phyloP scores from a whole-genome alignment of 768 basidiomycete genomes.

The Cyclocybe cylindracea region DNA sequence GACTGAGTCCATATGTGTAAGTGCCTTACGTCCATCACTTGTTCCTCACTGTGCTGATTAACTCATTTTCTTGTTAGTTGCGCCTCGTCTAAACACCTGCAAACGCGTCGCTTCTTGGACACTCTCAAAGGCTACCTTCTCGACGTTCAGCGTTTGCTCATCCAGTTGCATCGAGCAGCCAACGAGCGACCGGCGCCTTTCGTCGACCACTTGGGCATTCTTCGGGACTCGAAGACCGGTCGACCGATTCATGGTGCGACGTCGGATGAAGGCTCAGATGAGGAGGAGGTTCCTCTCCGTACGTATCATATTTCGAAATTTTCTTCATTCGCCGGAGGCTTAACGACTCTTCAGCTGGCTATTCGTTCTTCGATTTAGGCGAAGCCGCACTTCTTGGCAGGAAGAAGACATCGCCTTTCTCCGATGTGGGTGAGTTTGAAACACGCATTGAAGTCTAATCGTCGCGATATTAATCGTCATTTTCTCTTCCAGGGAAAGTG shows the following conservation, averaged over 20 bases:
- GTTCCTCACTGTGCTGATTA: background rate
- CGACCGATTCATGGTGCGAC: conserved; percentile 57
- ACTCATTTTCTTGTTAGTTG: conserved; percentile 47
- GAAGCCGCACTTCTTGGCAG: conserved; percentile 71
- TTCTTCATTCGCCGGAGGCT: conserved; percentile 1
- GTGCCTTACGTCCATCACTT: conserved; percentile 20
- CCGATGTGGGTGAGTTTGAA: conserved; percentile 58
- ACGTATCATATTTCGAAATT: conserved; percentile 29
- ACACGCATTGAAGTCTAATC: background rate
- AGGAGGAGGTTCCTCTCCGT: conserved; percentile 62
- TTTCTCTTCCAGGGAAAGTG: conserved; percentile 33
- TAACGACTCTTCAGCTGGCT: conserved; percentile 50
- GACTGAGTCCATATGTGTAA: conserved; percentile 43
- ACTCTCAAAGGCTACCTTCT: conserved; percentile 80
- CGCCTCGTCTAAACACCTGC: conserved; percentile 93
- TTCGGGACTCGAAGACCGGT: conserved; percentile 79
- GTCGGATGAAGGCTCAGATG: conserved; percentile 41
- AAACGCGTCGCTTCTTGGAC: conserved; percentile 87
- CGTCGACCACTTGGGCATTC: conserved; percentile 72
- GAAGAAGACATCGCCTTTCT: conserved; percentile 58
- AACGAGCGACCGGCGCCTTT: conserved; percentile 85
- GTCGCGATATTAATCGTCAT: background rate
- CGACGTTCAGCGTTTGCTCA: conserved; percentile 80
- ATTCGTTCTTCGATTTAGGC: conserved; percentile 84
- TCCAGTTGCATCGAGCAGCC: conserved; percentile 78